Evolutionary conservation across 352 stramenopile species (phyloP), one percentile per base, ranked within the genome.

Genomic region (Blastocystis sp.): DNA sequence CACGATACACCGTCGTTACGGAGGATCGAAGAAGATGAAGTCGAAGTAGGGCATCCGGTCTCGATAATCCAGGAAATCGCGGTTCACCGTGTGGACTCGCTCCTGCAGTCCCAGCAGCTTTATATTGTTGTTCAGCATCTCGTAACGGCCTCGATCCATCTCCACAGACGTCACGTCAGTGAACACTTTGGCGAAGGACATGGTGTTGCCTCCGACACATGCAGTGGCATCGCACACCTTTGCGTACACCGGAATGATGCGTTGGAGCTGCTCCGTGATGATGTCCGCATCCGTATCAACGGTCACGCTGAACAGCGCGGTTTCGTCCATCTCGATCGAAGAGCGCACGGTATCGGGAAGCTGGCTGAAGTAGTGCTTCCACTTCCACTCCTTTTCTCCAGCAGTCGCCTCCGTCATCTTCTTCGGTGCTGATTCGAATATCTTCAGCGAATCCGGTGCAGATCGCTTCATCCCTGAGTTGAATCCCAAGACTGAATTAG

Each of bases 241-340:
- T 24, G 60, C 61, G n/a, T 79, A 88, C 13, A n/a, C 35, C 10
- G 78, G 78, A 45, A 88, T 10, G 41, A 55, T 45, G 0, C 24
- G 1, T 6, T 45, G 33, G 65, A 88, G 29, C 16, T 55, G 4
- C 35, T 77, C 29, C 19, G 85, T 80, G 10, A 91, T 88, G 26
- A 37, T 59, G 31, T 91, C 76, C 4, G 88, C 70, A 31, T n/a
- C 31, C 33, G 26, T 61, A 24, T 90, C 63, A 21, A 66, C 69
- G 4, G 90, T 91, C 24, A 91, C 90, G 39, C 88, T 91, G 33
- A 91, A 91, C 26, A 88, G 70, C 12, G 90, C 85, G 0, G 91
- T 70, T 19, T 91, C 90, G 41, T 91, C 90, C 89, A 91, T 91
- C 77, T 91, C 37, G n/a, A 91, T 91, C 21, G 63, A 29, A 24